A percentile compares a stretch with the other conserved stretches of the same genome.
phyloP scores from a whole-genome alignment of 306 rosid species.

The Crotalaria pallida region DNA sequence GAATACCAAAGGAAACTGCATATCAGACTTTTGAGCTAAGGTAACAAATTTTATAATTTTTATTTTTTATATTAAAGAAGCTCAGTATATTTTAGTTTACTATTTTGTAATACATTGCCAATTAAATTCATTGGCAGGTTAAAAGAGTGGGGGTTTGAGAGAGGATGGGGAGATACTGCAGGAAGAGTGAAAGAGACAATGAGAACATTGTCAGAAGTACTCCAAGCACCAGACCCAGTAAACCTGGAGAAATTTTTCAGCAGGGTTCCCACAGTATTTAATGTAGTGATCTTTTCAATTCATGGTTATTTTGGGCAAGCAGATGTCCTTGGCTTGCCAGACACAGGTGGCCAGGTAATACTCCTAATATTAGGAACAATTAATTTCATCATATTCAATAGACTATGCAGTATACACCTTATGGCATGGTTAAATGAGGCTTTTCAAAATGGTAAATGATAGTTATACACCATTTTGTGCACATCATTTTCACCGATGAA shows the following conservation, averaged over 20 bases:
- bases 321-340: slow-evolving; percentile 91
- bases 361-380: background rate
- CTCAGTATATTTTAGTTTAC: background rate
- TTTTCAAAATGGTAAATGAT: background rate
- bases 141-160: slow-evolving; percentile 92
- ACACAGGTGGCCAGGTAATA: slow-evolving; percentile 93
- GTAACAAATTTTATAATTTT: slow-evolving; percentile 33
- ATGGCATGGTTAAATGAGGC: background rate
- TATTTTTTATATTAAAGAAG: background rate
- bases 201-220: slow-evolving; percentile 59
- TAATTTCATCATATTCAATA: background rate
- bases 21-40: slow-evolving; percentile 57
- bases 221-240: slow-evolving; percentile 80
- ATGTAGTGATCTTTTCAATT: slow-evolving; percentile 74
- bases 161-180: slow-evolving; percentile 90
- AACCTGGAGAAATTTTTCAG: slow-evolving; percentile 61
- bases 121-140: slow-evolving; percentile 41
- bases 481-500: background rate
- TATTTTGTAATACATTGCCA: background rate
- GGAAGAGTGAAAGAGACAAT: slow-evolving; percentile 71
- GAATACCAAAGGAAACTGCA: slow-evolving; percentile 45
- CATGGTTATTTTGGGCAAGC: slow-evolving; percentile 98
- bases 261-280: slow-evolving; percentile 73
- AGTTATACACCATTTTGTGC: background rate
- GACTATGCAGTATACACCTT: background rate